phyloP scores from a whole-genome alignment of 1,284 basidiomycete genomes.

The Exobasidium rhododendri region DNA sequence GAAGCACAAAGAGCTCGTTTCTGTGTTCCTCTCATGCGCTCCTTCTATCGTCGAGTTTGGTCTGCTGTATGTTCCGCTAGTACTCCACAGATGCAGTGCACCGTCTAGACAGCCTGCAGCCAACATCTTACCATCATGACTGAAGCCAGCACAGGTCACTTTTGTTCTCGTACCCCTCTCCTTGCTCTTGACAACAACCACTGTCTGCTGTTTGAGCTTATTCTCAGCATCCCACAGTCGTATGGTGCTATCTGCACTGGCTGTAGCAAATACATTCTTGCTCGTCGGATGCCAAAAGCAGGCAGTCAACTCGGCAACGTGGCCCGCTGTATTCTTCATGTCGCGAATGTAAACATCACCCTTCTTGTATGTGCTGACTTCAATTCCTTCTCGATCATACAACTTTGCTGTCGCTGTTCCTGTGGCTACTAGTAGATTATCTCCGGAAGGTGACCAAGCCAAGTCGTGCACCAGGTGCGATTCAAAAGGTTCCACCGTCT shows the following conservation, averaged over 20 bases:
- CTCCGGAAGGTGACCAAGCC: conserved; percentile 25
- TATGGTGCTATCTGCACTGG: conserved; percentile 90
- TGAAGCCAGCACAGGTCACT: conserved; percentile 63
- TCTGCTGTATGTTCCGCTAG: conserved; percentile 83
- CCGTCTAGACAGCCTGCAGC: conserved; percentile 78
- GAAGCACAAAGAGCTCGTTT: conserved; percentile 79
- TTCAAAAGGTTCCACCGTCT: conserved; percentile 87
- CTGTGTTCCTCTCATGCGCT: conserved; percentile 77
- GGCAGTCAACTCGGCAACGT: conserved; percentile 85
- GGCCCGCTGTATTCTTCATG: conserved; percentile 93
- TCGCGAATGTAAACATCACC: conserved; percentile 97
- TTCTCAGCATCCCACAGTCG: conserved; percentile 93
- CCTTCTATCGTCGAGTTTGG: conserved; percentile 79
- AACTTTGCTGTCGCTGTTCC: conserved; percentile 83
- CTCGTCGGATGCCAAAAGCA: conserved; percentile 89
- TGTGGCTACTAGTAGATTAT: conserved; percentile 60
- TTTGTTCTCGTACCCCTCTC: conserved; percentile 92
- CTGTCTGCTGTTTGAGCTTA: conserved; percentile 81
- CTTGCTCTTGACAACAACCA: conserved; percentile 94
- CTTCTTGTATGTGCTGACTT: conserved; percentile 64
- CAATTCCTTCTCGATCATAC: conserved; percentile 62
- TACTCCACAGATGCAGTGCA: conserved; percentile 85
- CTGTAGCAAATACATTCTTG: conserved; percentile 77
- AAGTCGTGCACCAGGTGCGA: conserved; percentile 63
- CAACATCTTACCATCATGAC: conserved; percentile 22